A percentile compares a stretch with the other conserved stretches of the same genome.
These are phyloP conservation scores for Psilocybe tampanensis DNA, from an alignment of 768 basidiomycete genomes.

Conservation along the genomic window DNA sequence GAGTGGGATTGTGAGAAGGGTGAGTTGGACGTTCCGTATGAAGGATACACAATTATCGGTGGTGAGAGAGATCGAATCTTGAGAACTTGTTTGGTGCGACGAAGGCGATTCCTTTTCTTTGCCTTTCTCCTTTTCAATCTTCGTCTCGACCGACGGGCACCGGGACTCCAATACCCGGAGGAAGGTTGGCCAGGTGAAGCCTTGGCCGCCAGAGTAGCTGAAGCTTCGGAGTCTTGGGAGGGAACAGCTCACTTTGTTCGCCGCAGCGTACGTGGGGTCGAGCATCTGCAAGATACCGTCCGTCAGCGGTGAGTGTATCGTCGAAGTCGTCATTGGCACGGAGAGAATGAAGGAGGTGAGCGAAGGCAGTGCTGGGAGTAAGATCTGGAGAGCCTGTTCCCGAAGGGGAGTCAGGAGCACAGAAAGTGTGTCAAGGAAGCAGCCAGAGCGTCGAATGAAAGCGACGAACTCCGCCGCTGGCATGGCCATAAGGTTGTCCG, in stretches of 20 bases:
- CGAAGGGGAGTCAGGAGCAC: slow-evolving; percentile 11
- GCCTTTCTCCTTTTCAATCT: background rate
- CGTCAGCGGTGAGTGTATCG: slow-evolving; percentile 6
- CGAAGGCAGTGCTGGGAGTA: slow-evolving; percentile 6
- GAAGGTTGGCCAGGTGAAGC: slow-evolving; percentile 10
- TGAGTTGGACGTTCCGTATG: background rate
- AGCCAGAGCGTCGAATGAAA: slow-evolving; percentile 15
- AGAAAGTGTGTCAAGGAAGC: slow-evolving; percentile 10
- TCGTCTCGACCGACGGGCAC: background rate
- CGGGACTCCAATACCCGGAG: slow-evolving; percentile 12
- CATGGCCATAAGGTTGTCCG: slow-evolving; percentile 6
- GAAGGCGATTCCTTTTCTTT: too few relatives aligned
- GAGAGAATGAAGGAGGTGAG: slow-evolving; percentile 2
- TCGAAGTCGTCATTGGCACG: slow-evolving; percentile 6
- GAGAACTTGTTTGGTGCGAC: too few relatives aligned
- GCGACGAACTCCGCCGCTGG: slow-evolving; percentile 9
- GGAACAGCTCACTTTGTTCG: slow-evolving; percentile 8
- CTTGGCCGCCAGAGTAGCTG: slow-evolving; percentile 10
- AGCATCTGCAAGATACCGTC: slow-evolving; percentile 5
- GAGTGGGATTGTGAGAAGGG: background rate
- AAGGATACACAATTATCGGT: background rate
- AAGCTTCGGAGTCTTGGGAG: slow-evolving; percentile 6
- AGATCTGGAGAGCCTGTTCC: slow-evolving; percentile 12
- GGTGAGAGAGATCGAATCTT: background rate
- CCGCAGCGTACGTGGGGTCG: slow-evolving; percentile 5